Conservation (phyloP, 108 stramenopile species). For the Parmales sp. region DNA sequence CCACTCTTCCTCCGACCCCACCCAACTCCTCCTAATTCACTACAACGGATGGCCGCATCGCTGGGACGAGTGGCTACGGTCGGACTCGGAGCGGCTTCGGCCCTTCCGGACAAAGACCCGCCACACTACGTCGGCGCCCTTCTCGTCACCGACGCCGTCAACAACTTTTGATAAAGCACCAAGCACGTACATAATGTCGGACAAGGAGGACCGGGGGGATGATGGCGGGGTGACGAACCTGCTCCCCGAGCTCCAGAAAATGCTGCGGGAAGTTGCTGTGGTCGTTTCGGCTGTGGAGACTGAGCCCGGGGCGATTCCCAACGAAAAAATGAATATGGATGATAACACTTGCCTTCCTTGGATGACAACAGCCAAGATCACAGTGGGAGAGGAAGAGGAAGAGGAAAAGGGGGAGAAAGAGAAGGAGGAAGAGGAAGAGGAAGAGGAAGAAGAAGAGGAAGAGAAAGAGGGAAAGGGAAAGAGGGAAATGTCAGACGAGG, state of each 20-base stretch:
- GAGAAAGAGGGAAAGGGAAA: no score
- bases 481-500: no score
- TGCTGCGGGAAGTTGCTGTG: slow-evolving; percentile 53
- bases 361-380: no score
- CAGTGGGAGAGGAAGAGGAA: no score
- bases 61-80: slow-evolving; percentile 94
- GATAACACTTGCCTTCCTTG: no score
- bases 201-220: neutral
- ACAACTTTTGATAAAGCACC: neutral
- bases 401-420: no score
- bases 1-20: neutral
- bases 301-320: no score
- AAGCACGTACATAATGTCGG: neutral
- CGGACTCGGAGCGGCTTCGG: slow-evolving; percentile 70
- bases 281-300: slow-evolving; percentile 43
- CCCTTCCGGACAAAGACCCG: slow-evolving; percentile 74
- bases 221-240: slow-evolving; percentile 18
- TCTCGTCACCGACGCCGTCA: neutral
- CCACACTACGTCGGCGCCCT: slow-evolving; percentile 34
- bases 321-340: no score
- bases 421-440: no score
- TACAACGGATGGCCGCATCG: slow-evolving; percentile 97
- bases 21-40: slow-evolving; percentile 70
- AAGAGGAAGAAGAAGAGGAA: no score
- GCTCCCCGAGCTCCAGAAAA: slow-evolving; percentile 39